Conservation (phyloP, 495 filamentous ascomycete species). For the Penicillium robsamsonii region DNA sequence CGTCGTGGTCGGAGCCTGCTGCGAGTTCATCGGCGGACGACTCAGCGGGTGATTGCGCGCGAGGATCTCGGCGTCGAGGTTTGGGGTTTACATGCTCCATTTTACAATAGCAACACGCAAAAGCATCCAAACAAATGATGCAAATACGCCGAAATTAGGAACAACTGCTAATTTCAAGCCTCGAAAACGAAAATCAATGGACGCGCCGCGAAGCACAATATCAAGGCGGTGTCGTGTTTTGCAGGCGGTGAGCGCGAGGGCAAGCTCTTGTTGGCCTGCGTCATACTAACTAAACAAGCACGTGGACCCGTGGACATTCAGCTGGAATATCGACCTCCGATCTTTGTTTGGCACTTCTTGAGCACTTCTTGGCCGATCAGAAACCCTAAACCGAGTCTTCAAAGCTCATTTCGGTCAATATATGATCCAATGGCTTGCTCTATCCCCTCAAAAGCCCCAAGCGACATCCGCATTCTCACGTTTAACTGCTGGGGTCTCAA, state of each 20-base stretch:
- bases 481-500: slow-evolving; percentile 98
- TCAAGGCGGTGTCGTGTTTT: slow-evolving; percentile 12
- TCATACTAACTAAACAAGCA: slow-evolving; percentile 6
- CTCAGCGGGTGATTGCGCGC: slow-evolving; percentile 36
- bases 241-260: slow-evolving; percentile 1
- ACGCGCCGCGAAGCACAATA: slow-evolving; percentile 16
- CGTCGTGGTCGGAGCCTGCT: slow-evolving; percentile 42
- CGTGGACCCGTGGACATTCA: background rate
- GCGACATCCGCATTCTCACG: slow-evolving; percentile 68
- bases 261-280: background rate
- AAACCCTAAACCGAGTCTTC: background rate
- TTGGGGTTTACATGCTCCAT: slow-evolving; percentile 45
- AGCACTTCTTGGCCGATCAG: background rate
- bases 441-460: slow-evolving; percentile 27
- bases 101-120: slow-evolving; percentile 4
- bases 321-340: background rate
- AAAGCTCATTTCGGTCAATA: background rate
- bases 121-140: slow-evolving; percentile 9
- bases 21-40: slow-evolving; percentile 56
- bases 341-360: background rate
- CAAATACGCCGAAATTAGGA: slow-evolving; percentile 12
- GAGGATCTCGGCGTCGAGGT: slow-evolving; percentile 51
- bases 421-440: slow-evolving; percentile 21
- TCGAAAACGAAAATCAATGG: slow-evolving; percentile 15
- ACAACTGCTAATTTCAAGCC: background rate